These are phyloP conservation scores for Pelargonium cotyledonis DNA, from an alignment of 441 rosid species.

Conservation along the genomic window DNA sequence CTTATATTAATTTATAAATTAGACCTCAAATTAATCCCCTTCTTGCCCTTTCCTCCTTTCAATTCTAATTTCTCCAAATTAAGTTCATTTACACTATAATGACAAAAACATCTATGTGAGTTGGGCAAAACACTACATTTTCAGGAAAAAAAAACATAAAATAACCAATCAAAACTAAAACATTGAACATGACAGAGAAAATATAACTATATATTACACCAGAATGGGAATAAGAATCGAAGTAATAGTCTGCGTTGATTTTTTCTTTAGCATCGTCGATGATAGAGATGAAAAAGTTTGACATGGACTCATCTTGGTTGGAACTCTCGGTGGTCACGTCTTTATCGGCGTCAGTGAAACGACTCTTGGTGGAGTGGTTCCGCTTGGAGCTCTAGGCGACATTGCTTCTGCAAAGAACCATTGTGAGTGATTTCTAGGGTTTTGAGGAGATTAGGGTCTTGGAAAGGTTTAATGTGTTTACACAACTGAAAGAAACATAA, in stretches of 20 bases:
- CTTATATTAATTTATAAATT: no score
- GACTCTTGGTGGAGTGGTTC: constrained; percentile 28
- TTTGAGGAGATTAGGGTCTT: constrained; percentile 18
- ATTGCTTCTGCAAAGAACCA: constrained; percentile 49
- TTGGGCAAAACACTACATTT: no score
- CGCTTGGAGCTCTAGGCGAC: constrained; percentile 9
- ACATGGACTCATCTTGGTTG: constrained; percentile 26
- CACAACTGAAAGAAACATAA: no score
- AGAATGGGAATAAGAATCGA: constrained; percentile 87
- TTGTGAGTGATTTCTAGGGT: constrained; percentile 12
- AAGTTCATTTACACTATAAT: no score
- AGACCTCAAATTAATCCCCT: no score
- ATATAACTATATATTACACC: no score
- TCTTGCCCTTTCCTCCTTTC: no score
- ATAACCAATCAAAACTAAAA: neutral
- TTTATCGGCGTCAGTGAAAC: constrained; percentile 30
- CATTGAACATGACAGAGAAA: no score
- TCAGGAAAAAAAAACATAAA: neutral
- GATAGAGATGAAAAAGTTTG: constrained; percentile 35
- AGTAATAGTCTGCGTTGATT: constrained; percentile 91
- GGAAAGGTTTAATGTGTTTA: no score
- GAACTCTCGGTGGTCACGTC: constrained; percentile 30
- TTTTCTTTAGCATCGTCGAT: constrained; percentile 42
- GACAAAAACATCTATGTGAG: no score
- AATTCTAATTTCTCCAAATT: no score